These are phyloP conservation scores for Aphanomyces invadans DNA, from an alignment of 352 stramenopile species.

Conservation along the genomic window DNA sequence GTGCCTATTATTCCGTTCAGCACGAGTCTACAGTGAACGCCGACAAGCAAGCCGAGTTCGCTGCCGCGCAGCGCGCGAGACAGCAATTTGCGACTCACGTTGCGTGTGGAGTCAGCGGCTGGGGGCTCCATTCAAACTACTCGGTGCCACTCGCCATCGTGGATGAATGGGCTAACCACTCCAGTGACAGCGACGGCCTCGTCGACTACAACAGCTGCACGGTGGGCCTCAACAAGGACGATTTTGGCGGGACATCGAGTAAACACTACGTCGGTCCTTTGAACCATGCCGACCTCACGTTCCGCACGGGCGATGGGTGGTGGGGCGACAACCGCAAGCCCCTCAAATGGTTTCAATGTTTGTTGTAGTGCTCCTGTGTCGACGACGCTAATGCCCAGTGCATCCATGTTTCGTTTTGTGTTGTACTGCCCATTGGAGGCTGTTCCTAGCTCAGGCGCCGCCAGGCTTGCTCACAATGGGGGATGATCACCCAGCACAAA, in stretches of 20 bases:
- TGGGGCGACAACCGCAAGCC: conserved; percentile 45
- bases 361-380: conserved; percentile 41
- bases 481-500: too few species aligned
- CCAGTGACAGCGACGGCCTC: conserved; percentile 39
- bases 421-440: too few species aligned
- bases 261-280: conserved; percentile 49
- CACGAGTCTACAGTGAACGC: conserved; percentile 37
- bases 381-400: too few species aligned
- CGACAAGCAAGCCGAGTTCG: conserved; percentile 32
- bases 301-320: conserved; percentile 49
- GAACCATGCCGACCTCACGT: conserved; percentile 59
- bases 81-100: conserved; percentile 33
- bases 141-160: conserved; percentile 30
- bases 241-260: conserved; percentile 28
- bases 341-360: conserved; percentile 66
- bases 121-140: conserved; percentile 36
- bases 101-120: conserved; percentile 38
- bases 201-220: conserved; percentile 57
- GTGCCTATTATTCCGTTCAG: conserved; percentile 31
- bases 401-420: conserved; percentile 1
- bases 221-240: conserved; percentile 29
- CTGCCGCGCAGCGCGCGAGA: conserved; percentile 31
- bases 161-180: conserved; percentile 30
- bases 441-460: too few species aligned
- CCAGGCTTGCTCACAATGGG: too few species aligned